Percentiles rank a stretch among this genome's conserved stretches.
These are phyloP conservation scores for Chaetomium cochliodes DNA, from an alignment of 495 filamentous ascomycete species.

Conservation along the genomic window DNA sequence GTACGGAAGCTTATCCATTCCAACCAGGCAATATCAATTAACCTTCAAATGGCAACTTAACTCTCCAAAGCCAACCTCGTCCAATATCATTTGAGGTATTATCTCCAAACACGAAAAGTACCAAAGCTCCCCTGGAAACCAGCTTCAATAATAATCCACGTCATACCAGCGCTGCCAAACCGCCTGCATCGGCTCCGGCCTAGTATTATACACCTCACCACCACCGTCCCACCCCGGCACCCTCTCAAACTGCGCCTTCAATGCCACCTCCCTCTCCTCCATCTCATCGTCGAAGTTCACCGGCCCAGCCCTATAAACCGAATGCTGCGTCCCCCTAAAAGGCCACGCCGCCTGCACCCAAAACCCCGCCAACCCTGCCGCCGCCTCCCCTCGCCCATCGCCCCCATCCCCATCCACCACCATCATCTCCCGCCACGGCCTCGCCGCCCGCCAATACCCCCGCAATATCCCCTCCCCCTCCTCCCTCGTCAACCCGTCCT, in stretches of 20 bases:
- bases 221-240: not conserved
- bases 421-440: not conserved
- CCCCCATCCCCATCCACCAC: too few relatives aligned
- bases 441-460: not conserved
- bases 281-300: not conserved
- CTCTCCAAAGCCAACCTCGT: too few relatives aligned
- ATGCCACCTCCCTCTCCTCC: not conserved
- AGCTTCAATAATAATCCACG: not conserved
- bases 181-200: constrained; percentile 14
- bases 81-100: too few relatives aligned
- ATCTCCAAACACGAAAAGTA: too few relatives aligned
- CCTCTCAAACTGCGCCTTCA: not conserved
- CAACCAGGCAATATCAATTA: too few relatives aligned
- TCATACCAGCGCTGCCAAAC: constrained; percentile 17
- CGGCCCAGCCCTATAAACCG: too few relatives aligned
- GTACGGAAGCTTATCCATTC: too few relatives aligned
- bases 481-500: not conserved
- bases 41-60: too few relatives aligned
- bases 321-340: too few relatives aligned
- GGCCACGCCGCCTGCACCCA: not conserved
- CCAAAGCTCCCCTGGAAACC: too few relatives aligned
- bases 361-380: constrained; percentile 10
- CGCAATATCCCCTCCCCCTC: not conserved
- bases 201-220: too few relatives aligned
- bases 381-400: constrained; percentile 4